These are phyloP conservation scores for Globisporangium uncinulatum DNA, from an alignment of 352 stramenopile genomes.

Conservation along the genomic window DNA sequence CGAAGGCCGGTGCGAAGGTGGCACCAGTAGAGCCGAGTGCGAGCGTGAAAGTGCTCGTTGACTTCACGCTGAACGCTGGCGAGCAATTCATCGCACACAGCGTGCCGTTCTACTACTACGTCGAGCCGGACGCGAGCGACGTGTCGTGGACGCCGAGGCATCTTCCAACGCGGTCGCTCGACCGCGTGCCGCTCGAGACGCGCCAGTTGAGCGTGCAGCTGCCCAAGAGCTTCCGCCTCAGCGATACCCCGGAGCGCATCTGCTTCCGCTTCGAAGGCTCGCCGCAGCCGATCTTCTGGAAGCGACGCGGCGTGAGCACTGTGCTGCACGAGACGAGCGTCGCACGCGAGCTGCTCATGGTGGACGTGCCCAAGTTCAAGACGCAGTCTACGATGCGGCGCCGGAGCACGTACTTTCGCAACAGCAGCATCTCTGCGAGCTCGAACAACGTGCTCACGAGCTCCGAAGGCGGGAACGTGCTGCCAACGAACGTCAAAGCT, in stretches of 20 bases:
- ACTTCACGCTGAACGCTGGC: conserved; percentile 70
- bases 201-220: conserved; percentile 41
- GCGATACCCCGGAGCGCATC: conserved; percentile 40
- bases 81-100: conserved; percentile 77
- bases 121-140: conserved; percentile 31
- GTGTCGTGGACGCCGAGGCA: conserved; percentile 55
- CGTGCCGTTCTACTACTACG: conserved; percentile 61
- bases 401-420: conserved; percentile 46
- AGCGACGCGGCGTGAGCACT: conserved; percentile 37
- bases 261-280: conserved; percentile 54
- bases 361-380: conserved; percentile 32
- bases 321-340: conserved; percentile 45
- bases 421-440: conserved; percentile 41
- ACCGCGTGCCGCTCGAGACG: conserved; percentile 36
- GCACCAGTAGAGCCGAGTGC: not conserved
- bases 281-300: conserved; percentile 32
- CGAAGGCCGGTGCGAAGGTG: conserved; percentile 11
- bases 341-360: conserved; percentile 32
- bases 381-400: conserved; percentile 36
- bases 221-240: conserved; percentile 42
- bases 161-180: conserved; percentile 37
- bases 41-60: conserved; percentile 46
- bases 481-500: conserved; percentile 11
- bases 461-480: conserved; percentile 4
- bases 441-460: conserved; percentile 26